Percentiles rank a stretch among this genome's conserved stretches.
phyloP scores from a whole-genome alignment of 1,284 basidiomycete genomes.

The Fomitopsis betulina region DNA sequence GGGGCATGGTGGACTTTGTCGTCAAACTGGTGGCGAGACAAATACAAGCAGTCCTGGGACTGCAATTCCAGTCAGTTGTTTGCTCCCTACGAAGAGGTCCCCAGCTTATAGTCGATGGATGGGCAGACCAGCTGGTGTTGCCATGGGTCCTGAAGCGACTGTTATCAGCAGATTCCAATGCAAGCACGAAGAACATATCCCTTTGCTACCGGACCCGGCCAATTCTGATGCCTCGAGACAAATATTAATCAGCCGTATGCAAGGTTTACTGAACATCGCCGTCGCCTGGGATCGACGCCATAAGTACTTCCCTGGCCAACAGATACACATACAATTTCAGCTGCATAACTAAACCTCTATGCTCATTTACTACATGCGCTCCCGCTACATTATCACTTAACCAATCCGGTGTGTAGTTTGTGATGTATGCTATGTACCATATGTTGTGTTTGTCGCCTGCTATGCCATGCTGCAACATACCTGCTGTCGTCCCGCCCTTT shows the following conservation, averaged over 20 bases:
- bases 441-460: not conserved
- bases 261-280: conserved; percentile 46
- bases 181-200: conserved; percentile 29
- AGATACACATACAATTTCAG: conserved; percentile 45
- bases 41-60: conserved; percentile 28
- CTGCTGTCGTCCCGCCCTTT: not conserved
- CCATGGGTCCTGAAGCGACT: conserved; percentile 21
- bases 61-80: conserved; percentile 37
- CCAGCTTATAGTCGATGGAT: not conserved
- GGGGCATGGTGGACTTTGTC: conserved; percentile 32
- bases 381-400: not conserved
- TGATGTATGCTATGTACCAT: not conserved
- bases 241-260: conserved; percentile 28
- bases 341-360: conserved; percentile 35
- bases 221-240: not conserved
- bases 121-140: conserved; percentile 10
- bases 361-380: not conserved
- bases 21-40: conserved; percentile 32
- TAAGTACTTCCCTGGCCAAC: conserved; percentile 43
- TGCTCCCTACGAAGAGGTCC: not conserved
- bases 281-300: conserved; percentile 49
- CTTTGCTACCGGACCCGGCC: conserved; percentile 13
- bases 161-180: conserved; percentile 38
- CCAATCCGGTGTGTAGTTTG: not conserved
- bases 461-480: not conserved